Evolutionary conservation across 2,329 filamentous ascomycete genomes (phyloP), one percentile per base, ranked within the genome.

Genomic region (Diplodia scrobiculata): DNA sequence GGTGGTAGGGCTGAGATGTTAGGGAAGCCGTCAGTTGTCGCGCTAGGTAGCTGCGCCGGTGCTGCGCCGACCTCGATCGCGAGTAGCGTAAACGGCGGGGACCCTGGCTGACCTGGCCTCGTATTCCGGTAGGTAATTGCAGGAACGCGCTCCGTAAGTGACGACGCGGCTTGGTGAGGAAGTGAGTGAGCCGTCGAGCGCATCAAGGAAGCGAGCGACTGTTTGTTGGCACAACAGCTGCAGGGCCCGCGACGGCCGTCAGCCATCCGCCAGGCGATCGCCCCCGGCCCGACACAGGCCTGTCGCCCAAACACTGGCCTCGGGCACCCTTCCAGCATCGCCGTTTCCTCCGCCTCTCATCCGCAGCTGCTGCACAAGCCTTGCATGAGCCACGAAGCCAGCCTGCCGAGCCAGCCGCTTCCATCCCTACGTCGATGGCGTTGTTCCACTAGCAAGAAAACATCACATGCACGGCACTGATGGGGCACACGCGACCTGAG

Each of bases 1-100:
- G 41, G 29, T 65, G 41, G 63, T 66, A 66, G 54, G 64, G 64
- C 64, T 66, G 64, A 66, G 64, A 27, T 41, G 27, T 48, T 60
- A 60, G 54, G 47, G 52, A 66, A 55, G 63, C 41, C 36, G 52
- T 50, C 53, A 50, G 52, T 58, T 48, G 63, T 58, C 27, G 52
- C 52, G 52, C 63, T 65, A 65, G 63, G 14, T 36, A 65, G 63
- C 19, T 36, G 52, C 63, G 52, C 63, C 52, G 41, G 52, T 54
- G 34, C 48, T 45, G 62, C 48, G 62, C 62, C 50, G 62, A 36
- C 63, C 13, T 65, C 29, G 29, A 63, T 51, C 34, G 63, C 58
- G 58, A 38, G 63, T 52, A 62, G 58, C 41, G 58, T 21, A 36
- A 65, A 65, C 53, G 51, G 52, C 48, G 45, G 21, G 36, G 34